Conservation (phyloP, 1,284 basidiomycete species). For the Macrocystidia cucumis region DNA sequence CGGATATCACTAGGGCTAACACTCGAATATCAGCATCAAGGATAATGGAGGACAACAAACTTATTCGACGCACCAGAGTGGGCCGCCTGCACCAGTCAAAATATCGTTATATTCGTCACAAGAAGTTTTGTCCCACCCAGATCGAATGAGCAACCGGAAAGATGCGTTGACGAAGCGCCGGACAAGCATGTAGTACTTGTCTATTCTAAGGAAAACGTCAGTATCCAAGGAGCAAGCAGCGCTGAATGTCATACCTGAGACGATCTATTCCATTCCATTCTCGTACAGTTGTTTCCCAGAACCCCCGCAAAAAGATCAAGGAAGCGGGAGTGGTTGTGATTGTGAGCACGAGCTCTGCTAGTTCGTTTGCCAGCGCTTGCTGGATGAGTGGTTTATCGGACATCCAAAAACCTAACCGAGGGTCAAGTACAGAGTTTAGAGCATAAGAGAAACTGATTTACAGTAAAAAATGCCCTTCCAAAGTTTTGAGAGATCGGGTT, state of each 20-base stretch:
- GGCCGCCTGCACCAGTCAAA: slow-evolving; percentile 57
- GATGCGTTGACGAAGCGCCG: slow-evolving; percentile 82
- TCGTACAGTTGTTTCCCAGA: slow-evolving; percentile 84
- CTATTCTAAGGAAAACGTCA: slow-evolving; percentile 51
- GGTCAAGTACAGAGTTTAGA: slow-evolving; percentile 1
- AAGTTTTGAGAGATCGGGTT: slow-evolving; percentile 81
- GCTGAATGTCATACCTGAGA: slow-evolving; percentile 50
- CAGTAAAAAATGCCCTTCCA: slow-evolving; percentile 99
- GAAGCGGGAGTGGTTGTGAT: slow-evolving; percentile 58
- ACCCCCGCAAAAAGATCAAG: slow-evolving; percentile 76
- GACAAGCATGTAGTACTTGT: slow-evolving; percentile 96
- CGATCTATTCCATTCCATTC: slow-evolving; percentile 94
- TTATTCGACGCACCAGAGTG: slow-evolving; percentile 59
- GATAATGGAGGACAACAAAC: background rate
- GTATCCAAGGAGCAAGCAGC: slow-evolving; percentile 1
- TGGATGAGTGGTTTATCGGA: slow-evolving; percentile 97
- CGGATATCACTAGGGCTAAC: slow-evolving; percentile 68
- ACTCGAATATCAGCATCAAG: no score
- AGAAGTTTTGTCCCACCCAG: slow-evolving; percentile 55
- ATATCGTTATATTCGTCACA: slow-evolving; percentile 65
- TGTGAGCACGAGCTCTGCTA: slow-evolving; percentile 74
- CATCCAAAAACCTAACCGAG: slow-evolving; percentile 89
- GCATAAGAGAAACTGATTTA: slow-evolving; percentile 27
- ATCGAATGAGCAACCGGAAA: slow-evolving; percentile 71
- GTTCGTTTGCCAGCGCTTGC: slow-evolving; percentile 81